phyloP scores from a whole-genome alignment of 805 yeast species.

The Candida coleopterorum region DNA sequence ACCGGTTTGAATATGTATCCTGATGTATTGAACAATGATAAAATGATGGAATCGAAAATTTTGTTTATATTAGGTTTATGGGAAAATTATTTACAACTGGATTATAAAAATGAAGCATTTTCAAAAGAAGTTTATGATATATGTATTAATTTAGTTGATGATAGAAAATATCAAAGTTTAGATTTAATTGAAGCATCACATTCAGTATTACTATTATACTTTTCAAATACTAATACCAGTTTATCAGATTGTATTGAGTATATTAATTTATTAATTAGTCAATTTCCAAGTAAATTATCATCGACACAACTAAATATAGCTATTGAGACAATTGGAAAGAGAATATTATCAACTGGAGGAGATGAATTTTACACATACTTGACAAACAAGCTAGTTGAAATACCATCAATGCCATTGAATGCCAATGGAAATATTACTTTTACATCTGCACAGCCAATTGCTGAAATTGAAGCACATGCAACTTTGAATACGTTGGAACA shows the following conservation, averaged over 20 bases:
- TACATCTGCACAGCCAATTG: slow-evolving; percentile 35
- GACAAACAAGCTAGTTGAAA: not conserved
- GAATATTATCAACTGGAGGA: slow-evolving; percentile 23
- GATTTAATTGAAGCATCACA: slow-evolving; percentile 58
- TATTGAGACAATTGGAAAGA: slow-evolving; percentile 49
- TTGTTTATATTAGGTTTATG: slow-evolving; percentile 43
- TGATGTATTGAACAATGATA: slow-evolving; percentile 21
- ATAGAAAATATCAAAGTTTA: slow-evolving; percentile 15
- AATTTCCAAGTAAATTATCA: slow-evolving; percentile 55
- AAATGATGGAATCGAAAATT: slow-evolving; percentile 33
- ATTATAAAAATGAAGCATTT: slow-evolving; percentile 14
- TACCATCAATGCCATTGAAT: slow-evolving; percentile 4
- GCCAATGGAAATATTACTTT: slow-evolving; percentile 11
- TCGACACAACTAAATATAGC: slow-evolving; percentile 55
- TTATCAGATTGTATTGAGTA: slow-evolving; percentile 31
- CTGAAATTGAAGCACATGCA: slow-evolving; percentile 32
- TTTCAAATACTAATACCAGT: slow-evolving; percentile 22
- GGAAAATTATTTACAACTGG: slow-evolving; percentile 40
- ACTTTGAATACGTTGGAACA: slow-evolving; percentile 26
- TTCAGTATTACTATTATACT: slow-evolving; percentile 44
- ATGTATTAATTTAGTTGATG: slow-evolving; percentile 29
- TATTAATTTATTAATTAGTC: slow-evolving; percentile 41
- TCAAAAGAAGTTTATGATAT: slow-evolving; percentile 23
- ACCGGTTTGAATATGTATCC: slow-evolving; percentile 31
- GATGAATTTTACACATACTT: slow-evolving; percentile 40